Evolutionary conservation across 2,329 filamentous ascomycete species (phyloP).

Genomic region (Ascochyta pisi): DNA sequence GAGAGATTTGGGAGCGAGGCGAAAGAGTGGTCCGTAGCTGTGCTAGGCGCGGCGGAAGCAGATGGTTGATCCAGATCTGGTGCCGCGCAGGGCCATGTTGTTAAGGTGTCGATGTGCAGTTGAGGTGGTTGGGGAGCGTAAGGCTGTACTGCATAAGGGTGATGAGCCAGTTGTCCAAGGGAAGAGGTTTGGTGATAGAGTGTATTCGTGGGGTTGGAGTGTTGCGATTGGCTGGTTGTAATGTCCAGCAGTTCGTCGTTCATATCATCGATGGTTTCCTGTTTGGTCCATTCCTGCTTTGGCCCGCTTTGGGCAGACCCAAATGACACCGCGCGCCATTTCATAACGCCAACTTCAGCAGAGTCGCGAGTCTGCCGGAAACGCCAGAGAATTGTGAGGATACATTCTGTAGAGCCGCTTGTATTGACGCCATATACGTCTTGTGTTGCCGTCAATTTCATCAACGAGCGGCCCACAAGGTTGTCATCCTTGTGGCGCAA

Average conservation of each 20-base stretch:
- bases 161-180: constrained; percentile 22
- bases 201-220: neutral
- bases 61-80: constrained; percentile 33
- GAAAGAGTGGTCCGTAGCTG: constrained; percentile 38
- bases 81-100: constrained; percentile 25
- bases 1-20: constrained; percentile 31
- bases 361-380: constrained; percentile 41
- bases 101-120: constrained; percentile 38
- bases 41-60: constrained; percentile 28
- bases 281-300: constrained; percentile 27
- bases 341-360: constrained; percentile 40
- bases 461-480: constrained; percentile 41
- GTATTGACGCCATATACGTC: constrained; percentile 49
- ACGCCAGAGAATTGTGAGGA: constrained; percentile 50
- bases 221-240: neutral
- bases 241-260: constrained; percentile 7
- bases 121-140: constrained; percentile 24
- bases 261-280: constrained; percentile 21
- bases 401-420: constrained; percentile 31
- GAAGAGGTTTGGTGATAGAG: constrained; percentile 24
- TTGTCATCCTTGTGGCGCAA: constrained; percentile 30
- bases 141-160: constrained; percentile 25
- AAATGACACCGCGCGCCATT: constrained; percentile 45
- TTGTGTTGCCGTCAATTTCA: constrained; percentile 51
- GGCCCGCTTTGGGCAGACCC: neutral